Base-by-base conservation (phyloP, 768 basidiomycete genomes). In the Mycena filopes region DNA sequence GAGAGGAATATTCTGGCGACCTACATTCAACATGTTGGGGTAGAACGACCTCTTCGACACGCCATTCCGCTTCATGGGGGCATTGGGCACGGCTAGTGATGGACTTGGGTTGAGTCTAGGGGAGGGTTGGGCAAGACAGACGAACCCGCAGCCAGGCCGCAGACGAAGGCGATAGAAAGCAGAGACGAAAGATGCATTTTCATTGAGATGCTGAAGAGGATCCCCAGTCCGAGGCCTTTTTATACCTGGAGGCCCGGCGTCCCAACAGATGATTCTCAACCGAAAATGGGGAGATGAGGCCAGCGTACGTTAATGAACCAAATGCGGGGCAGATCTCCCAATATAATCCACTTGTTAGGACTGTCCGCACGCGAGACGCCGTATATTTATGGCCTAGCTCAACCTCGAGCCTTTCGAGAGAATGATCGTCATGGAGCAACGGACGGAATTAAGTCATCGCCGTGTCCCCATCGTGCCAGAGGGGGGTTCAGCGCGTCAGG, bases 41-140 rank as follows among this genome's bases (percentile, higher is more conserved):
- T 71, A 74, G 26, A 70, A 66, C 40, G 65, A 65, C n/a, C 73
- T 63, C 36, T 69, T 56, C 49, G 60, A 62, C 33, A 71, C 67
- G 33, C 66, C 68, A 29, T 67, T 71, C 49, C 69, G 67, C 55
- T 48, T 70, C 69, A 31, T 66, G 62, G 20, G 69, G 70, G 63
- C 70, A 72, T 42, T 67, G 65, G 62, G 67, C 3, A 65, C 28
- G n/a, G 67, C 67, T 71, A 48, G 21, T 55, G 23, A 40, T 16
- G 29, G 2, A 12, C 31, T 21, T 28, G 21, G 45, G 26, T 25
- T 45, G 36, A 36, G 36, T 25, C 48, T 28, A 49, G 49, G 23
- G 50, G 21, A n/a, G 3, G 16, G 33, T 16, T 48, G n/a, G 15
- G 38, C 31, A 28, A 40, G 26, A 36, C 20, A 50, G 41, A 6